phyloP scores from a whole-genome alignment of 2,329 filamentous ascomycete genomes.

The Diaporthe caulivora region DNA sequence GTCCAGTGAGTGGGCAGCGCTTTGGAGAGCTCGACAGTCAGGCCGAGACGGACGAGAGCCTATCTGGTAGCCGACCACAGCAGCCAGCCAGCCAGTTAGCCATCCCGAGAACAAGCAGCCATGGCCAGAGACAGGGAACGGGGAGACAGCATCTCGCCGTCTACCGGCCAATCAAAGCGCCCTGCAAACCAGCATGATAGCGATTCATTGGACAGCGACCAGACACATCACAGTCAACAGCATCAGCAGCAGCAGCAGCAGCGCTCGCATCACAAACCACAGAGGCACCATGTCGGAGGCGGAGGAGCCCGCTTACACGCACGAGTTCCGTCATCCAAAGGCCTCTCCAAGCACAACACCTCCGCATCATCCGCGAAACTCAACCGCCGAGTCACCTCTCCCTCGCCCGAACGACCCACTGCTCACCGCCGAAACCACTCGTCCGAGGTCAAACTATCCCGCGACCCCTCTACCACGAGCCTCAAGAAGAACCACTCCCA shows the following conservation, averaged over 20 bases:
- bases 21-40: slow-evolving; percentile 7
- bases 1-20: slow-evolving; percentile 9
- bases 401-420: slow-evolving; percentile 53
- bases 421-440: slow-evolving; percentile 62
- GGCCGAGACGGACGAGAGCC: slow-evolving; percentile 5
- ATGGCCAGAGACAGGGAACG: slow-evolving; percentile 58
- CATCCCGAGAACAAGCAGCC: slow-evolving; percentile 38
- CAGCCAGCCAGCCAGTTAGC: slow-evolving; percentile 1
- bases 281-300: slow-evolving; percentile 60
- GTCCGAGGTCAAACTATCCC: slow-evolving; percentile 61
- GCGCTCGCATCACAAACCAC: slow-evolving; percentile 47
- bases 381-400: slow-evolving; percentile 58
- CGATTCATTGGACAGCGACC: slow-evolving; percentile 53
- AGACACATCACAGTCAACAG: slow-evolving; percentile 49
- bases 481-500: slow-evolving; percentile 67
- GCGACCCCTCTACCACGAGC: slow-evolving; percentile 57
- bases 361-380: slow-evolving; percentile 52
- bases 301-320: slow-evolving; percentile 60
- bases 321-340: slow-evolving; percentile 66
- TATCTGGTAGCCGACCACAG: neutral
- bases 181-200: slow-evolving; percentile 54
- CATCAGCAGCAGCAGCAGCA: slow-evolving; percentile 47
- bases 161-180: slow-evolving; percentile 68
- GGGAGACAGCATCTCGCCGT: slow-evolving; percentile 57
- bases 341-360: slow-evolving; percentile 59